Percentiles rank a stretch among this genome's conserved stretches.
Evolutionary conservation across 1,284 basidiomycete genomes (phyloP).

Genomic region (Pascua guehoae): DNA sequence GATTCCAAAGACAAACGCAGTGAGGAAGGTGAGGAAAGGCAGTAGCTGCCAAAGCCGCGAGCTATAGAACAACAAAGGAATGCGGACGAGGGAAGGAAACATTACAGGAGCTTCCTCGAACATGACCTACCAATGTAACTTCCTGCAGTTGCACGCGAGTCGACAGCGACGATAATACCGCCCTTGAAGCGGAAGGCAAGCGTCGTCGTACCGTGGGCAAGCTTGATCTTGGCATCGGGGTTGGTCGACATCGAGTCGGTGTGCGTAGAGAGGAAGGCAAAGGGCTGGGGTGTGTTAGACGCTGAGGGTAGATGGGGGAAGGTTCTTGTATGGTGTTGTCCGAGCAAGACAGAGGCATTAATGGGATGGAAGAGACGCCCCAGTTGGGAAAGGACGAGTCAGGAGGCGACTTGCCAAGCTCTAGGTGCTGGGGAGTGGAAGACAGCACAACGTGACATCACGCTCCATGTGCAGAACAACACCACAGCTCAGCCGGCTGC

Average conservation of each 20-base stretch:
- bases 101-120: not conserved
- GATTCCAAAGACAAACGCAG: too few species aligned
- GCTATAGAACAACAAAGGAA: too few species aligned
- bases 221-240: conserved; percentile 92
- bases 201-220: conserved; percentile 97
- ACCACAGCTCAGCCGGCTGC: too few species aligned
- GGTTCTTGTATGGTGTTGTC: too few species aligned
- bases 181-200: conserved; percentile 95
- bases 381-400: too few species aligned
- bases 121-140: conserved; percentile 78
- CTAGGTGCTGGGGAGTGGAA: too few species aligned
- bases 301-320: not conserved
- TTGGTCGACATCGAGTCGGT: conserved; percentile 85
- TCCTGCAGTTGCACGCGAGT: conserved; percentile 95
- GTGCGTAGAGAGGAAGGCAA: conserved; percentile 79
- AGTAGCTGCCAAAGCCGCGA: not conserved
- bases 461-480: too few species aligned
- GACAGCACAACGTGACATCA: too few species aligned
- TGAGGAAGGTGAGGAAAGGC: too few species aligned
- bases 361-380: too few species aligned
- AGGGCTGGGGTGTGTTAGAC: conserved; percentile 59
- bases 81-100: too few species aligned
- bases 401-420: too few species aligned
- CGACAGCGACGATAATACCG: conserved; percentile 96
- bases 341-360: not conserved